Conservation (phyloP, 805 yeast genomes). For the Wickerhamiella azyma region DNA sequence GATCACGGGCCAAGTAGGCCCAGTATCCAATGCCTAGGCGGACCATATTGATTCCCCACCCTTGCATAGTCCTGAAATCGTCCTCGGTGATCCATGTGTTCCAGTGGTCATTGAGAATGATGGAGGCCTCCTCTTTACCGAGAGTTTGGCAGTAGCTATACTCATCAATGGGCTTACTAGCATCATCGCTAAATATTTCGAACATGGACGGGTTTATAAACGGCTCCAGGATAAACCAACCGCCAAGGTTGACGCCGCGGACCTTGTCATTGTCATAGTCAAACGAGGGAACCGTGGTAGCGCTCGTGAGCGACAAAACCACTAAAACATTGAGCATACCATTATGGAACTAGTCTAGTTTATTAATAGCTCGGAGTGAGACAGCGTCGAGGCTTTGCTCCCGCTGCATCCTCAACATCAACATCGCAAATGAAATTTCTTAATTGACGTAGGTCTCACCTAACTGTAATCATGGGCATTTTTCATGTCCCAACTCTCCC, state of each 20-base stretch:
- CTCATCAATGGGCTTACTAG: slow-evolving; percentile 63
- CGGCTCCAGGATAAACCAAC: slow-evolving; percentile 80
- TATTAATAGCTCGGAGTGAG: neutral
- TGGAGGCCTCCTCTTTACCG: slow-evolving; percentile 43
- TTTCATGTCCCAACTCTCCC: neutral
- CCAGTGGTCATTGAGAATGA: slow-evolving; percentile 57
- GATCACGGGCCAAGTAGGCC: slow-evolving; percentile 51
- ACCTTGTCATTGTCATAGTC: slow-evolving; percentile 19
- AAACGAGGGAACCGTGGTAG: slow-evolving; percentile 7
- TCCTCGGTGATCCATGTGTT: slow-evolving; percentile 52
- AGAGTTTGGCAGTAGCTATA: slow-evolving; percentile 46
- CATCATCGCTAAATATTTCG: slow-evolving; percentile 16
- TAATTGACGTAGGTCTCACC: neutral
- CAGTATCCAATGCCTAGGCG: slow-evolving; percentile 88
- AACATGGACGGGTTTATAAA: slow-evolving; percentile 57
- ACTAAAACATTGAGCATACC: neutral
- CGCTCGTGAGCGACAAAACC: neutral
- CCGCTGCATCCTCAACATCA: neutral
- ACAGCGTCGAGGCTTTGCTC: neutral
- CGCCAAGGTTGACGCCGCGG: slow-evolving; percentile 56
- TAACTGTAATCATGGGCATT: neutral
- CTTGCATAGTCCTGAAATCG: slow-evolving; percentile 46
- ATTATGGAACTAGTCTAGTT: neutral
- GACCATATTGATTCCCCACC: slow-evolving; percentile 44
- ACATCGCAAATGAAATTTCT: neutral